Evolutionary conservation across 441 rosid genomes (phyloP), one percentile per base, ranked within the genome.

Genomic region (Populus hybrid): DNA sequence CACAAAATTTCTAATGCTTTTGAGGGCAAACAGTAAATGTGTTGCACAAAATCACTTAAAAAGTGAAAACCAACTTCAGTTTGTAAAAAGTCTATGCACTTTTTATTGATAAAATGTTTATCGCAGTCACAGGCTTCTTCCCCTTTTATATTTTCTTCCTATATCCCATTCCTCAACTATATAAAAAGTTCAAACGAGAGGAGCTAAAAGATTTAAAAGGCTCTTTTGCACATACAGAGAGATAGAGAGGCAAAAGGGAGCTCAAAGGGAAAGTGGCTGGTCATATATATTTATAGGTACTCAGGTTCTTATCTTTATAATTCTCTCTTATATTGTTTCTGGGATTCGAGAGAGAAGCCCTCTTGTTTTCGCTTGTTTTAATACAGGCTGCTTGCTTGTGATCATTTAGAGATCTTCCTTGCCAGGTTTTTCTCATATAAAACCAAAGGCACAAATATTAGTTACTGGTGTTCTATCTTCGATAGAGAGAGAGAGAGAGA

Each of bases 11-110:
- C 80, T 40, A 54, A 81, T 81, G 71, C 81, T 81, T 83, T 80
- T 81, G 40, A 78, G 80, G 83, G 77, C 46, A 78, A 87, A 80
- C 72, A 70, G 75, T 79, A 81, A 77, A 81, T 77, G 50, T 57
- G 28, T 67, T 68, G 77, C 79, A 54, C 79, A n/a, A 75, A 38
- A 30, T 64, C 72, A 69, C 36, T 68, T 30, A 34, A 68, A 68
- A 68, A 34, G 71, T 32, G 34, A 18, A 23, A 65, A 34, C 67
- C 20, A 3, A 74, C 77, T 63, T 72, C 70, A 77, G 74, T 71
- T 54, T 74, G 72, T 68, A 46, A 79, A 73, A 73, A 65, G 70
- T 38, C 23, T 30, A 46, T 26, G 69, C 72, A 66, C 77, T 61
- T 64, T 64, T 34, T 21, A 63, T 32, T 26, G 63, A 35, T 67